A percentile compares a stretch with the other conserved stretches of the same genome.
phyloP scores from a whole-genome alignment of 495 filamentous ascomycete genomes.

The Cudoniella acicularis region DNA sequence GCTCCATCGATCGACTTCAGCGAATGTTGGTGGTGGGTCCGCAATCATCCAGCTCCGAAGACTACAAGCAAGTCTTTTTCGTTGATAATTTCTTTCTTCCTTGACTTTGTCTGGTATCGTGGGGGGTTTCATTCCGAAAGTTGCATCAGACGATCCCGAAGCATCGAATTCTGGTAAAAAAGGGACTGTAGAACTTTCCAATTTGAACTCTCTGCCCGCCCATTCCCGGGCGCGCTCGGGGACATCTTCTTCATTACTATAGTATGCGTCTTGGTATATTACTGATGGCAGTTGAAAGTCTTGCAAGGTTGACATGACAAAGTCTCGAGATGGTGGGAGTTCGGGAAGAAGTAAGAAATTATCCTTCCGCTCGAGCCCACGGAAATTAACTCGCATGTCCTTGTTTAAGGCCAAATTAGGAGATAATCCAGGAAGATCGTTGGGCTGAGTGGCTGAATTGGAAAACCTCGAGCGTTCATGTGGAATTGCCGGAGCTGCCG shows the following conservation, averaged over 20 bases:
- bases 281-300: conserved; percentile 43
- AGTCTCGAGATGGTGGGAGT: conserved; percentile 34
- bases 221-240: conserved; percentile 78
- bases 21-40: conserved; percentile 61
- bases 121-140: conserved; percentile 48
- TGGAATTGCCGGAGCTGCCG: background rate
- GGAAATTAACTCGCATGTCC: conserved; percentile 13
- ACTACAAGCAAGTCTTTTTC: conserved; percentile 48
- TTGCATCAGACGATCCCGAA: conserved; percentile 50
- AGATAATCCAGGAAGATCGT: too few species aligned
- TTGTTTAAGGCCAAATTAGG: too few species aligned
- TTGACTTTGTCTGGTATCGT: conserved; percentile 42
- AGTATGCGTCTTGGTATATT: conserved; percentile 84
- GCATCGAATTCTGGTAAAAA: conserved; percentile 79
- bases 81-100: conserved; percentile 46
- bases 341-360: conserved; percentile 28
- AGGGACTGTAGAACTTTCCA: conserved; percentile 69
- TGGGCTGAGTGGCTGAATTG: background rate
- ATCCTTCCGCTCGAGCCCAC: background rate
- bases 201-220: conserved; percentile 79
- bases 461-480: background rate
- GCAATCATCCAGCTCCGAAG: conserved; percentile 64
- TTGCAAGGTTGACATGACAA: conserved; percentile 41
- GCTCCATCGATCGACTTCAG: conserved; percentile 71
- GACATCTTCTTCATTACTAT: conserved; percentile 82